Conservation (phyloP, 441 rosid species). For the Flueggea neowawraea region DNA sequence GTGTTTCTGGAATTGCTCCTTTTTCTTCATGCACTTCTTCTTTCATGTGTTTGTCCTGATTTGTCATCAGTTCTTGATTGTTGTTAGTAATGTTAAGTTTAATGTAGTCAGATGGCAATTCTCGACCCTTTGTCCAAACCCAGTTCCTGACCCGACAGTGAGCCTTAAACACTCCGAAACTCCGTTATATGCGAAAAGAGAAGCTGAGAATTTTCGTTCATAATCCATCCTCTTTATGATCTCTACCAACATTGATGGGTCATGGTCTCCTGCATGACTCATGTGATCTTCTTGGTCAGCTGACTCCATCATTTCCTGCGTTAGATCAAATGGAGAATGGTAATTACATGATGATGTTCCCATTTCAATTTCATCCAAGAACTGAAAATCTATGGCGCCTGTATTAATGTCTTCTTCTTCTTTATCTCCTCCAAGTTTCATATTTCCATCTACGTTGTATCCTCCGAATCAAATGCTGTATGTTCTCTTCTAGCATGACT, state of each 20-base stretch:
- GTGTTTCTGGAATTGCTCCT: constrained; percentile 9
- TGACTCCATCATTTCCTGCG: constrained; percentile 38
- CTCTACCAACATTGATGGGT: constrained; percentile 16
- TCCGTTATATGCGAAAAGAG: constrained; percentile 46
- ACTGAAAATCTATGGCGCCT: constrained; percentile 20
- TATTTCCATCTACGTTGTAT: background rate
- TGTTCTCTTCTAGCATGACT: constrained; percentile 4
- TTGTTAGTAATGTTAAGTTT: background rate
- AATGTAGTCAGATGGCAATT: background rate
- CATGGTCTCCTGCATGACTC: constrained; percentile 9
- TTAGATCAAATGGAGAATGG: constrained; percentile 39
- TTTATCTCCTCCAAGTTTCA: background rate
- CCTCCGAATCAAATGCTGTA: constrained; percentile 1
- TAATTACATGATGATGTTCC: background rate
- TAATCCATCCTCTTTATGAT: constrained; percentile 26
- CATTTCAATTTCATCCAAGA: constrained; percentile 18
- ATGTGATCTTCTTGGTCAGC: background rate
- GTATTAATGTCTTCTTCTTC: constrained; percentile 13
- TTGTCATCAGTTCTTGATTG: background rate
- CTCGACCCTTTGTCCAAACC: background rate
- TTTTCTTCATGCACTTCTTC: constrained; percentile 6
- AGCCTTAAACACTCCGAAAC: constrained; percentile 35
- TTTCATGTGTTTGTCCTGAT: background rate
- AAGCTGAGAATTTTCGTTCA: constrained; percentile 46
- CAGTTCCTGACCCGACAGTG: constrained; percentile 11